phyloP scores from a whole-genome alignment of 208 protist genomes.

The Leishmania aethiopica region DNA sequence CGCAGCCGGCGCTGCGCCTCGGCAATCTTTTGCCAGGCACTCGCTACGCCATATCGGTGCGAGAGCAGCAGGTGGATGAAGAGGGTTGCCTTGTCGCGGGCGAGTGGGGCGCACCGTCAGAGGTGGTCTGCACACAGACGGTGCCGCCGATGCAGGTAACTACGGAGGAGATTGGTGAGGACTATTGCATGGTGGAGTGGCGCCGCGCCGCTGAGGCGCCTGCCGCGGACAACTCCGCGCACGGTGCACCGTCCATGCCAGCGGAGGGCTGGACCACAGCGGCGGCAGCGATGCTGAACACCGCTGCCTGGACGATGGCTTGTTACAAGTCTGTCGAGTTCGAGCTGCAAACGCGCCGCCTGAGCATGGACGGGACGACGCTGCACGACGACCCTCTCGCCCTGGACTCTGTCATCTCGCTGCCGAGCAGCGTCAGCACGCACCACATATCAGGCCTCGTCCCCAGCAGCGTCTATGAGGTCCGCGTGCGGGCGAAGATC shows the following conservation, averaged over 20 bases:
- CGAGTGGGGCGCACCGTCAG: slow-evolving; percentile 67
- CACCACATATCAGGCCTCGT: slow-evolving; percentile 72
- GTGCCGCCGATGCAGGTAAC: slow-evolving; percentile 70
- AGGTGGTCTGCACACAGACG: slow-evolving; percentile 66
- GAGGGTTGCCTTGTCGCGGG: slow-evolving; percentile 51
- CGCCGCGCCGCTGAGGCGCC: slow-evolving; percentile 34
- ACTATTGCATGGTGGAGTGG: slow-evolving; percentile 90
- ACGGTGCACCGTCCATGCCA: background rate
- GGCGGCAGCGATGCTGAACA: slow-evolving; percentile 11
- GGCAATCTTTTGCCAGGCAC: slow-evolving; percentile 83
- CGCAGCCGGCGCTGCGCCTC: slow-evolving; percentile 82
- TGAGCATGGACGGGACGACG: slow-evolving; percentile 56
- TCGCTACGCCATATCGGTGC: slow-evolving; percentile 80
- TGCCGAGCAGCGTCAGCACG: slow-evolving; percentile 47
- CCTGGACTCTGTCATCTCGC: slow-evolving; percentile 53
- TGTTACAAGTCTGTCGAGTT: slow-evolving; percentile 55
- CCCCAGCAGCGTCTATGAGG: slow-evolving; percentile 86
- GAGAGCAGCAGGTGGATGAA: slow-evolving; percentile 79
- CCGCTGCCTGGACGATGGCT: slow-evolving; percentile 18
- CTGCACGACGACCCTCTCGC: slow-evolving; percentile 62
- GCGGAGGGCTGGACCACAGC: background rate
- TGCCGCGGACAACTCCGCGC: background rate
- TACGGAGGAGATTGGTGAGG: slow-evolving; percentile 89
- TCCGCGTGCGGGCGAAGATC: slow-evolving; percentile 75
- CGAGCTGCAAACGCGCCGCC: slow-evolving; percentile 70